These are phyloP conservation scores for Colletotrichum plurivorum DNA, from an alignment of 2,329 filamentous ascomycete genomes.

Conservation along the genomic window DNA sequence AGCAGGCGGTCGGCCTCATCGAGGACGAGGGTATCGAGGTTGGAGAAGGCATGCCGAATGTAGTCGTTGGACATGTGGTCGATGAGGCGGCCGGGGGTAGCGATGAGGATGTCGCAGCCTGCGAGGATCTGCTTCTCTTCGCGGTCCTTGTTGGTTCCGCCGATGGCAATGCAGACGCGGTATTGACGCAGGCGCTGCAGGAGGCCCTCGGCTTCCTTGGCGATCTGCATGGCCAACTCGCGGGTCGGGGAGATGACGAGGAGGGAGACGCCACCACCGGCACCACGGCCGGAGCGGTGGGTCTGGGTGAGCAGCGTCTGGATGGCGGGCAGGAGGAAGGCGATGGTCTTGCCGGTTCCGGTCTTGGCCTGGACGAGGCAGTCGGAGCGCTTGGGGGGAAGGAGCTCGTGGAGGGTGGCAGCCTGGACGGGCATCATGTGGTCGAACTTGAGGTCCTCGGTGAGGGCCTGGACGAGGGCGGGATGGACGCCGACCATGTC, in stretches of 20 bases:
- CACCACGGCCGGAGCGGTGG: slow-evolving; percentile 44
- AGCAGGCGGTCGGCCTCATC: slow-evolving; percentile 87
- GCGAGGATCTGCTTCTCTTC: slow-evolving; percentile 79
- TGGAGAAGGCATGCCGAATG: slow-evolving; percentile 75
- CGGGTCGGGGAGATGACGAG: slow-evolving; percentile 80
- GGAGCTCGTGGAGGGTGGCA: slow-evolving; percentile 63
- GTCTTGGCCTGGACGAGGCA: slow-evolving; percentile 87
- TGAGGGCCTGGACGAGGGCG: slow-evolving; percentile 62
- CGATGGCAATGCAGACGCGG: slow-evolving; percentile 83
- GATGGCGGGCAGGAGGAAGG: slow-evolving; percentile 86
- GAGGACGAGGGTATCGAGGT: slow-evolving; percentile 83
- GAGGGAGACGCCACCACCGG: slow-evolving; percentile 64
- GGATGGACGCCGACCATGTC: slow-evolving; percentile 62
- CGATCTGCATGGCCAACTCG: slow-evolving; percentile 79
- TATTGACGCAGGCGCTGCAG: slow-evolving; percentile 81
- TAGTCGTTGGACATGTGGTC: slow-evolving; percentile 85
- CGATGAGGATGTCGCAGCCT: slow-evolving; percentile 85
- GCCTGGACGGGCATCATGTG: slow-evolving; percentile 71
- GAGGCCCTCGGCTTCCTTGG: slow-evolving; percentile 78
- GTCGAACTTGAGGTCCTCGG: slow-evolving; percentile 63
- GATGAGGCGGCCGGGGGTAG: slow-evolving; percentile 83
- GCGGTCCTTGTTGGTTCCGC: slow-evolving; percentile 80
- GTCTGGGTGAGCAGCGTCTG: slow-evolving; percentile 76
- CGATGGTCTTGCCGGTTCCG: slow-evolving; percentile 88
- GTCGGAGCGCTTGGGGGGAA: slow-evolving; percentile 61